phyloP scores from a whole-genome alignment of 2,329 filamentous ascomycete species.

The Calycina marina region DNA sequence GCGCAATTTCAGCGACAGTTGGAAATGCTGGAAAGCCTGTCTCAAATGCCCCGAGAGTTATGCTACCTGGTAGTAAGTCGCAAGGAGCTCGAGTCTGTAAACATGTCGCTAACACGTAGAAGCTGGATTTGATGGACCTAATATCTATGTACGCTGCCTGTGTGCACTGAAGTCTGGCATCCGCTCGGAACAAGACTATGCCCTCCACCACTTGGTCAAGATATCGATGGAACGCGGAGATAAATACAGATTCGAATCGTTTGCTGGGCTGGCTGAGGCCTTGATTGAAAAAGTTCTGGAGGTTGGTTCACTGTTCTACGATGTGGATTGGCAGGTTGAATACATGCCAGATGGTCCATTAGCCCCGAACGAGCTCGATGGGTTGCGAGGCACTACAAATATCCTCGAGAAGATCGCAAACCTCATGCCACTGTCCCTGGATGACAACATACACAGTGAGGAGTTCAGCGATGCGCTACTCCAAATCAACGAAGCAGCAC shows the following conservation, averaged over 20 bases:
- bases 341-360: slow-evolving; percentile 49
- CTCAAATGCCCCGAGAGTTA: slow-evolving; percentile 35
- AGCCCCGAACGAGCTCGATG: slow-evolving; percentile 43
- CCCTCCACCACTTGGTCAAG: slow-evolving; percentile 82
- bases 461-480: slow-evolving; percentile 57
- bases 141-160: slow-evolving; percentile 82
- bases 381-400: slow-evolving; percentile 51
- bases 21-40: slow-evolving; percentile 23
- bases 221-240: slow-evolving; percentile 91
- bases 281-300: slow-evolving; percentile 74
- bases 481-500: slow-evolving; percentile 68
- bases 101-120: slow-evolving; percentile 7
- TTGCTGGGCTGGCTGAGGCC: slow-evolving; percentile 75
- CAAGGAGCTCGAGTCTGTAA: slow-evolving; percentile 3
- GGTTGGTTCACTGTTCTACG: slow-evolving; percentile 64
- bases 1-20: slow-evolving; percentile 25
- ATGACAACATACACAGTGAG: slow-evolving; percentile 56
- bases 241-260: slow-evolving; percentile 90
- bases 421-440: slow-evolving; percentile 44
- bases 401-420: slow-evolving; percentile 57
- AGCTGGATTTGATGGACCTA: slow-evolving; percentile 57
- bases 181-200: slow-evolving; percentile 76
- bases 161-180: slow-evolving; percentile 71
- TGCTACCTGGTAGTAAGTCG: slow-evolving; percentile 48
- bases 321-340: slow-evolving; percentile 66